A percentile compares a stretch with the other conserved stretches of the same genome.
These are phyloP conservation scores for Saccharomycopsis oosterbeekiorum DNA, from an alignment of 805 yeast genomes.

Conservation along the genomic window DNA sequence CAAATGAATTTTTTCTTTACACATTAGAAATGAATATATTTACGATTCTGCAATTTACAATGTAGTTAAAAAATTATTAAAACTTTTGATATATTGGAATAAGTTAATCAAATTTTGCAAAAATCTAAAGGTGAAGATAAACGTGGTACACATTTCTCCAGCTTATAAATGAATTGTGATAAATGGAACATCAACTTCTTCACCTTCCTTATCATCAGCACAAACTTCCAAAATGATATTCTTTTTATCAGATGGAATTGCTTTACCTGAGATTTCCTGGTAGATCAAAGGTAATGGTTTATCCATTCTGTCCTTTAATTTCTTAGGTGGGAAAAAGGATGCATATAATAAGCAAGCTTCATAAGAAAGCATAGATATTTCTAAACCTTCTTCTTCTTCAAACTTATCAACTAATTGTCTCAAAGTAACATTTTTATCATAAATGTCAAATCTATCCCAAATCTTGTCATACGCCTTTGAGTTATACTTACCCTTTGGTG, in stretches of 20 bases:
- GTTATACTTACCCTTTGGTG: constrained; percentile 75
- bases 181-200: constrained; percentile 92
- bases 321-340: constrained; percentile 86
- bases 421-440: constrained; percentile 62
- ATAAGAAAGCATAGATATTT: constrained; percentile 82
- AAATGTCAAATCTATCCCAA: constrained; percentile 88
- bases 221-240: constrained; percentile 83
- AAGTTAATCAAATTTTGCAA: background rate
- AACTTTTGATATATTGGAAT: background rate
- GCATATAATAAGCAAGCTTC: constrained; percentile 88
- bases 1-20: background rate
- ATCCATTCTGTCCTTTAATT: constrained; percentile 64
- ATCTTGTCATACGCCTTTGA: constrained; percentile 71
- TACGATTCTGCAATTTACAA: background rate
- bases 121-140: background rate
- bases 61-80: background rate
- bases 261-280: constrained; percentile 78
- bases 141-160: background rate
- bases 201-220: constrained; percentile 85
- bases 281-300: constrained; percentile 66
- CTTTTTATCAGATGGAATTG: constrained; percentile 61
- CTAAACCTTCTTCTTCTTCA: constrained; percentile 73
- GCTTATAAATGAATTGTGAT: constrained; percentile 46
- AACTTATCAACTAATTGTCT: constrained; percentile 66
- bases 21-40: background rate